These are phyloP conservation scores for Jatropha multifida DNA, from an alignment of 441 rosid genomes.

Conservation along the genomic window DNA sequence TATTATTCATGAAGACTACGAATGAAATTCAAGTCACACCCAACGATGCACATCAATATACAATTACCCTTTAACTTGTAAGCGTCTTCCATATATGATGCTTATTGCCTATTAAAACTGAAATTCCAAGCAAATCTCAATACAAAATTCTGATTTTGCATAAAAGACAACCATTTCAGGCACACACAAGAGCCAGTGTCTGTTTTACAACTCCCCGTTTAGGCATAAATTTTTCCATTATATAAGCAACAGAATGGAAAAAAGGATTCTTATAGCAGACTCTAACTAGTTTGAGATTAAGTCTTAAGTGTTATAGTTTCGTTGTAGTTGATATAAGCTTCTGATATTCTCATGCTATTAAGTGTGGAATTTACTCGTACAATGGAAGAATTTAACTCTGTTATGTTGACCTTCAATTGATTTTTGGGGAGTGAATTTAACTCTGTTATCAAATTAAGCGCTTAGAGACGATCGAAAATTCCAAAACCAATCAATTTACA, in stretches of 20 bases:
- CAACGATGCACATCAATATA: not conserved
- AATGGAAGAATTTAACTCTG: no score
- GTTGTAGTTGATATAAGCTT: not conserved
- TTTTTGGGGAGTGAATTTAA: no score
- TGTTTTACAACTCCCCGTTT: not conserved
- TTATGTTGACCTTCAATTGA: no score
- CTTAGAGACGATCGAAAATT: no score
- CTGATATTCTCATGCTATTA: no score
- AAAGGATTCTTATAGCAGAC: no score
- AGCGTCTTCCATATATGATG: not conserved
- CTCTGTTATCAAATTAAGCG: no score
- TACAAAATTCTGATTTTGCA: not conserved
- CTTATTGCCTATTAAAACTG: not conserved
- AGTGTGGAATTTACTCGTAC: no score
- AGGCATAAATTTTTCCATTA: not conserved
- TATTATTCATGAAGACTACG: not conserved
- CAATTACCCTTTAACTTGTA: not conserved
- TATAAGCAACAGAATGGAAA: not conserved
- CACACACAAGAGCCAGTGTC: not conserved
- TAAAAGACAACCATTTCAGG: not conserved
- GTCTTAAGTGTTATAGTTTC: no score
- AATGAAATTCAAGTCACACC: slow-evolving; percentile 1
- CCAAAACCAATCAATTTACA: no score
- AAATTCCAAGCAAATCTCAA: not conserved
- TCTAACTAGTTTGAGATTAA: no score